phyloP scores from a whole-genome alignment of 768 basidiomycete species.

The Dendrothele bispora region DNA sequence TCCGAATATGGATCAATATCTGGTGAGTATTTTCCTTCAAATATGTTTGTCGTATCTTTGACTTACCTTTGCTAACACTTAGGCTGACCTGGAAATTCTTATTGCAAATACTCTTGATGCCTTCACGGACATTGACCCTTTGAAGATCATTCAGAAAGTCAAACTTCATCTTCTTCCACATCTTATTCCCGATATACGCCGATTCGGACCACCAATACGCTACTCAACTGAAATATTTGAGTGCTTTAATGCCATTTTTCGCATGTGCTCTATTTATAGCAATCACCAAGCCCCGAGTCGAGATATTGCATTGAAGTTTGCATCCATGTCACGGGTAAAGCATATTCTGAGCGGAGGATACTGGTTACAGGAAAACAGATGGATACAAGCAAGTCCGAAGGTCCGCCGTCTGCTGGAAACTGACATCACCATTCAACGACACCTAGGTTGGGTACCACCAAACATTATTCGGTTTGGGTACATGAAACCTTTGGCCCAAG shows the following conservation, averaged over 20 bases:
- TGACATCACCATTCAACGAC: constrained; percentile 5
- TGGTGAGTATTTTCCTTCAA: too few species aligned
- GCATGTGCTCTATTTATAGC: constrained; percentile 29
- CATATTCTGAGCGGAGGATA: too few species aligned
- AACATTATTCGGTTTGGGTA: not conserved
- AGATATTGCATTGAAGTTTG: constrained; percentile 29
- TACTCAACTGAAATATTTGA: constrained; percentile 38
- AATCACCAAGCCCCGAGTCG: constrained; percentile 38
- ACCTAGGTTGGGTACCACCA: constrained; percentile 12
- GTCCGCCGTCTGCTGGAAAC: not conserved
- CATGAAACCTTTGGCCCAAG: too few species aligned
- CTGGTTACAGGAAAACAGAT: constrained; percentile 14
- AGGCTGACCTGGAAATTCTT: constrained; percentile 11
- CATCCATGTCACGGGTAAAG: constrained; percentile 25
- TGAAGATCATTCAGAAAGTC: constrained; percentile 21
- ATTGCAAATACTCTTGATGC: constrained; percentile 18
- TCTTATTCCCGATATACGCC: constrained; percentile 22
- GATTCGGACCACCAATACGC: constrained; percentile 32
- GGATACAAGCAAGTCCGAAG: constrained; percentile 4
- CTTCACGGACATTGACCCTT: constrained; percentile 23
- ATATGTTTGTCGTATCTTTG: too few species aligned
- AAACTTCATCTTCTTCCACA: constrained; percentile 34
- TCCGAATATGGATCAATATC: constrained; percentile 26
- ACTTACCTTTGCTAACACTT: too few species aligned
- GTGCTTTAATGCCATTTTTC: constrained; percentile 37